A percentile compares a stretch with the other conserved stretches of the same genome.
These are phyloP conservation scores for Debaryomyces psychrophilus DNA, from an alignment of 1,139 yeast genomes.

Conservation along the genomic window DNA sequence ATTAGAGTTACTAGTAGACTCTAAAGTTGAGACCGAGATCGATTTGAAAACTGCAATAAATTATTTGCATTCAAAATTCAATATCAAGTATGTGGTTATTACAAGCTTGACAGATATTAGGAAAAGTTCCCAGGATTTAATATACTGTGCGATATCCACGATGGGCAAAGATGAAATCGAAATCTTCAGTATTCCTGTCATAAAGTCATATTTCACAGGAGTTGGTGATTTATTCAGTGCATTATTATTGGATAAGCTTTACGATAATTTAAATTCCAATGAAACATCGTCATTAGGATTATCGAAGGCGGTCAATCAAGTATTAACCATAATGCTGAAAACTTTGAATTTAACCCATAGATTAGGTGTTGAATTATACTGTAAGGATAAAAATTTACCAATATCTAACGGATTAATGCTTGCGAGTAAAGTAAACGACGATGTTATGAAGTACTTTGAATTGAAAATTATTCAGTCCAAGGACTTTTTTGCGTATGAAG, in stretches of 20 bases:
- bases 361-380: slow-evolving; percentile 21
- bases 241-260: slow-evolving; percentile 62
- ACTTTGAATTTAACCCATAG: slow-evolving; percentile 48
- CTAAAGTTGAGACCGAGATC: slow-evolving; percentile 43
- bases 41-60: slow-evolving; percentile 51
- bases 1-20: slow-evolving; percentile 69
- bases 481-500: slow-evolving; percentile 30
- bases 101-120: slow-evolving; percentile 39
- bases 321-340: slow-evolving; percentile 50
- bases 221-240: slow-evolving; percentile 93
- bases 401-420: slow-evolving; percentile 7
- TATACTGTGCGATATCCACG: slow-evolving; percentile 60
- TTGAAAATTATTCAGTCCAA: slow-evolving; percentile 42
- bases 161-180: slow-evolving; percentile 17
- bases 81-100: slow-evolving; percentile 66
- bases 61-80: slow-evolving; percentile 51
- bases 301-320: slow-evolving; percentile 48
- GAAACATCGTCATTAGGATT: slow-evolving; percentile 16
- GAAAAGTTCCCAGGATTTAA: slow-evolving; percentile 16
- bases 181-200: slow-evolving; percentile 51
- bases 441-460: slow-evolving; percentile 46
- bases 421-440: slow-evolving; percentile 40
- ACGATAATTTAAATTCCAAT: slow-evolving; percentile 25
- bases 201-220: slow-evolving; percentile 82
- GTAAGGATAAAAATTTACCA: slow-evolving; percentile 10